Evolutionary conservation across 148 eudicot genomes (phyloP), one percentile per base, ranked within the genome.

Genomic region (Fagopyrum tataricum): DNA sequence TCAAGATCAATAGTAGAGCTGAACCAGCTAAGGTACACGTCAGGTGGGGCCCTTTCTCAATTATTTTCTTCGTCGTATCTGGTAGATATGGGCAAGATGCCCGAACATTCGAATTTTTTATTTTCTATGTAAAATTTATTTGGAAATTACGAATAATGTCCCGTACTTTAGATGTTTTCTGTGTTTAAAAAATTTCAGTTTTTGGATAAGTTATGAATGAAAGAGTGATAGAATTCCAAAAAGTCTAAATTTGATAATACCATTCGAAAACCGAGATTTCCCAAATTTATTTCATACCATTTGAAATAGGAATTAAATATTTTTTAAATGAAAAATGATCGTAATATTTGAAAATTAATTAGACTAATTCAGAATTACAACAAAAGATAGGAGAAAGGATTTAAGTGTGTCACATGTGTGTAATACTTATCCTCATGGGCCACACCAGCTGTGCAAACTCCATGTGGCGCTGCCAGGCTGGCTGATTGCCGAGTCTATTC

Each of bases 11-110:
- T 24, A 31, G 4, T 18, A 26, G 62, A 62, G 43, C 39, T 37
- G 69, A 64, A 39, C 69, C 69, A 64, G 69, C 69, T 64, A 64
- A 64, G 43, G 42, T 37, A 14, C 69, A 64, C 69, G 69, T 64
- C 69, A 64, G 69, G 44, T 64, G 69, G 69, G 69, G 69, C 2
- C 69, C 69, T 43, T 15, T 5, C 20, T 8, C 18, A 64, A 37
- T 64, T 64, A 64, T 64, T 64, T 37, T 64, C 44, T 64, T 64
- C 69, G 44, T 37, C 69, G 44, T 15, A 9, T 13, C 44, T 39
- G 3, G 69, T 5, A 64, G 43, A 39, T 11, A 21, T 55, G 18
- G 39, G n/a, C 4, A 58, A 64, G 43, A 64, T 64, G 69, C 69
- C 14, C 43, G 44, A 37, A 64, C 44, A 37, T 64, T 61, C 67